These are phyloP conservation scores for Leishmania gerbilli DNA, from an alignment of 208 protist species.

Conservation along the genomic window DNA sequence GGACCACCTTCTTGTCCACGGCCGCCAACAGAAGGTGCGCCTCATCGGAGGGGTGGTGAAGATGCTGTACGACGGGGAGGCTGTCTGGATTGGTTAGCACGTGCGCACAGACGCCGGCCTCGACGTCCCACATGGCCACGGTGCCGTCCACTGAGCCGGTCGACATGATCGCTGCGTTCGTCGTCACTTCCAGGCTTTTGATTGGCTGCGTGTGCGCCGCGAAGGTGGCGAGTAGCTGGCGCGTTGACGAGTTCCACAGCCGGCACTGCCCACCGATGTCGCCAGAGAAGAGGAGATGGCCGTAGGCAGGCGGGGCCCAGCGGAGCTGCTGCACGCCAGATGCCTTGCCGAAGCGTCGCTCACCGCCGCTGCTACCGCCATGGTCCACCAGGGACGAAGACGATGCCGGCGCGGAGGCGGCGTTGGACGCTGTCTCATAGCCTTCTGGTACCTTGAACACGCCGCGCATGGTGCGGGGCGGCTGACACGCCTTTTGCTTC, in stretches of 20 bases:
- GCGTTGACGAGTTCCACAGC: slow-evolving; percentile 87
- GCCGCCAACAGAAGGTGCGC: slow-evolving; percentile 59
- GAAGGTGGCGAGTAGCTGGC: slow-evolving; percentile 91
- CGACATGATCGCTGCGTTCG: slow-evolving; percentile 89
- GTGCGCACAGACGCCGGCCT: slow-evolving; percentile 70
- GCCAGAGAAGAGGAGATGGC: slow-evolving; percentile 94
- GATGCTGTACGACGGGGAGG: slow-evolving; percentile 70
- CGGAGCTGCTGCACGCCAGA: slow-evolving; percentile 88
- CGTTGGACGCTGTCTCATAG: neutral
- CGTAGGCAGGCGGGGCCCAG: slow-evolving; percentile 91
- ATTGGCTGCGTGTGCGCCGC: slow-evolving; percentile 91
- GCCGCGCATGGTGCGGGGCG: slow-evolving; percentile 55
- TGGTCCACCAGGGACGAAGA: slow-evolving; percentile 1
- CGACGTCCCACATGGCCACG: slow-evolving; percentile 95
- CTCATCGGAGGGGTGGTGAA: slow-evolving; percentile 72
- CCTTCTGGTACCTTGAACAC: slow-evolving; percentile 33
- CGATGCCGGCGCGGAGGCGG: slow-evolving; percentile 7
- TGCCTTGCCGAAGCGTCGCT: neutral
- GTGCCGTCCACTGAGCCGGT: slow-evolving; percentile 90
- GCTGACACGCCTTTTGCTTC: slow-evolving; percentile 33
- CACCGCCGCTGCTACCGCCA: neutral
- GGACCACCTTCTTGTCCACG: slow-evolving; percentile 64
- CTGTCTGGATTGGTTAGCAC: slow-evolving; percentile 72
- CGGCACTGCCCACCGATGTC: slow-evolving; percentile 86
- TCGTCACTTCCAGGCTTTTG: slow-evolving; percentile 89